Base-by-base conservation (phyloP, 805 yeast species). In the Debaryomyces castellii region DNA sequence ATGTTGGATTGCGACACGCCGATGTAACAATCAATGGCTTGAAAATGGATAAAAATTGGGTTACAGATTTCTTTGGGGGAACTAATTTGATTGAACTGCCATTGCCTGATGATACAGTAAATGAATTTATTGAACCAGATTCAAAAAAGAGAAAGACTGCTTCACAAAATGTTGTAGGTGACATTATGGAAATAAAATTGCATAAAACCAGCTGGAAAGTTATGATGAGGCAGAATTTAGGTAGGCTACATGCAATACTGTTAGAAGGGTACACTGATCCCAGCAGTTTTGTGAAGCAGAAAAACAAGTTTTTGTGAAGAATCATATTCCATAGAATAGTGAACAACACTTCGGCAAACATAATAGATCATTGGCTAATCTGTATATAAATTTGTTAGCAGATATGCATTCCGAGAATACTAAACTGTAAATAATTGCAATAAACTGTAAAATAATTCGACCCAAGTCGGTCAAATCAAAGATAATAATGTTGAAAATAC, bases 131-230 rank as follows among this genome's bases (percentile, higher is more conserved):
- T 17, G 10, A 32, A 5, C 41, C 27, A 43, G 43, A 24, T 20
- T 23, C 30, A 9, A 56, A 51, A 36, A 54, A 51, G 38, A 40
- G 54, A 43, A 52, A 42, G 41, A 8, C 36, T 9, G 37, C 36
- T 2, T 18, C 39, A 28, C 41, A 38, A 17, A 45, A 37, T 5
- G 28, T 51, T 7, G 39, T 39, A 28, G 76, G 75, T 3, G 75
- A 71, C 35, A 58, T 72, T 2, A 66, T 78, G n/a, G 76, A 73
- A 44, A 62, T 79, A 38, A 67, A 66, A 42, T 35, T 80, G 5
- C 48, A 63, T 11, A 67, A 64, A 47, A 71, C 80, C 1, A 69
- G 73, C 46, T 79, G 81, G 81, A 60, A 66, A 18, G 41, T 67
- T 27, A 42, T 57, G 17, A 51, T 57, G 50, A 51, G 63, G 16